Conservation (phyloP, 257 asterid genomes). For the Nicotiana obtusifolia region DNA sequence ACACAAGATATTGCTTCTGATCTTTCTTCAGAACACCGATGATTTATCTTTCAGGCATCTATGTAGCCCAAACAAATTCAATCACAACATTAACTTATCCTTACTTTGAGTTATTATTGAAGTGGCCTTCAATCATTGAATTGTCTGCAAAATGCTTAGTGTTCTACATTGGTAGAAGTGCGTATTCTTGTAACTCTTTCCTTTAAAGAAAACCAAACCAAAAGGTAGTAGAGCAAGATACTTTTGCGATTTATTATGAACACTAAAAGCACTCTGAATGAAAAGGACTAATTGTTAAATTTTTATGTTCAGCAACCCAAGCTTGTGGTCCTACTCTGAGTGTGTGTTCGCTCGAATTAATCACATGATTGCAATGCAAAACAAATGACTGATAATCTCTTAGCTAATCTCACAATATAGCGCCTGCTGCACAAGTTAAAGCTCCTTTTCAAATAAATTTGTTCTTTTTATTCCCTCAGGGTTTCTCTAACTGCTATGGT, state of each 20-base stretch:
- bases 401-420: not conserved
- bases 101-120: not conserved
- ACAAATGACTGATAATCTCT: not conserved
- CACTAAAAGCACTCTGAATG: not conserved
- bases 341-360: not conserved
- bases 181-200: not conserved
- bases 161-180: not conserved
- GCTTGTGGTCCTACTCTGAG: not conserved
- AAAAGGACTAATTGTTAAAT: not conserved
- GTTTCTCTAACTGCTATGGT: not conserved
- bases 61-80: not conserved
- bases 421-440: not conserved
- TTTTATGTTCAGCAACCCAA: not conserved
- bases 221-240: not conserved
- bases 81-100: not conserved
- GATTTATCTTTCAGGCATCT: slow-evolving; percentile 1
- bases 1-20: not conserved
- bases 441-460: not conserved
- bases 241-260: not conserved
- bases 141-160: not conserved
- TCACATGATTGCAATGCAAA: not conserved
- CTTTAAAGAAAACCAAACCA: not conserved
- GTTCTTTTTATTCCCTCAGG: not conserved
- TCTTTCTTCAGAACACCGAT: not conserved
- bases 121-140: not conserved